Base-by-base conservation (phyloP, 805 yeast genomes). In the Wickerhamomyces sydowiorum region DNA sequence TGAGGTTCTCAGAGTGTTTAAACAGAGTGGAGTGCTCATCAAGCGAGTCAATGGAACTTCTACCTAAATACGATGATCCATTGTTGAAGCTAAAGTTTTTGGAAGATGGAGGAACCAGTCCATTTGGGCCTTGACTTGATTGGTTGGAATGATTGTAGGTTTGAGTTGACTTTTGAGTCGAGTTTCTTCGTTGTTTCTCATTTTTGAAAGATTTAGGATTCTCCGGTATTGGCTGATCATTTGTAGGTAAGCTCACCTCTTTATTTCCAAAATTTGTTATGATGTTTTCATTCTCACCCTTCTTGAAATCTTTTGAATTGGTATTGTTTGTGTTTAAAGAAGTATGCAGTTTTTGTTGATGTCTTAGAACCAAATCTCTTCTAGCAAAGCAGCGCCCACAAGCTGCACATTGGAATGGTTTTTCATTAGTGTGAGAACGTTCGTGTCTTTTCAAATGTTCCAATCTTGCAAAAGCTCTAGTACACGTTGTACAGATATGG, bases 331-430 rank as follows among this genome's bases (percentile, higher is more conserved):
- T 50, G 60, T 68, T 37, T 60, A 70, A 37, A 7, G 67, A 54
- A 1, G 84, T 64, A 56, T 93, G 99, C 28, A 93, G 75, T 59
- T 93, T 93, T 64, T 89, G 97, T 66, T 88, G 96, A 67, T 93
- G 99, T 46, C 99, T 75, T 41, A 93, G 72, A 23, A 93, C 88
- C 57, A 85, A 70, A 59, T 85, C 91, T 43, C 97, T 69, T 43
- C 99, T 71, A 5, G 98, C 97, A 67, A 93, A 91, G 58, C 96
- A 86, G 38, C 98, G 78, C 27, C 96, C 97, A 64, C 98, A 91
- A 8, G 90, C 90, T 2, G 95, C 95, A 65, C 99, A 91, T 59
- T 87, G 93, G 66, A 84, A 91, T 1, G 98, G 98, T 60, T 89
- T 89, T 63, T 90, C 97, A 60, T 90, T 87, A 9, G 99, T 91